These are phyloP conservation scores for Fusarium succisae DNA, from an alignment of 2,329 filamentous ascomycete species.

Conservation along the genomic window DNA sequence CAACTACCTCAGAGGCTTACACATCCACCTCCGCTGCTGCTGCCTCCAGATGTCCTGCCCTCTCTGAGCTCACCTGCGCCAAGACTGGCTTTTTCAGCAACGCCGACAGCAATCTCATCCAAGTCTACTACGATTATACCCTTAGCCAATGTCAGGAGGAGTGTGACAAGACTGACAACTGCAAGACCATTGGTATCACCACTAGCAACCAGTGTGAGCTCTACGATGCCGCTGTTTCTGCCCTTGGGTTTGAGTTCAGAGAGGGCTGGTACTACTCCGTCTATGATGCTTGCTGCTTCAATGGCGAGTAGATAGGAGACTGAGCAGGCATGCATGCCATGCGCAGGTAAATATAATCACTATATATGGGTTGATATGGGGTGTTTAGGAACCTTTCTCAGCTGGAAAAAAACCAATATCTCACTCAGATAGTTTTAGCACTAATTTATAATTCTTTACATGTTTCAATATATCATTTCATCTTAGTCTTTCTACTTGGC, in stretches of 20 bases:
- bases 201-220: slow-evolving; percentile 23
- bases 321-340: neutral
- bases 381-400: neutral
- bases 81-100: neutral
- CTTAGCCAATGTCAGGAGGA: slow-evolving; percentile 7
- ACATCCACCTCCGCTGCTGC: slow-evolving; percentile 10
- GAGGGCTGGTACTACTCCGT: slow-evolving; percentile 6
- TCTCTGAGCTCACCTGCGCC: slow-evolving; percentile 10
- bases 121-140: neutral
- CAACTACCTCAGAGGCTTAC: slow-evolving; percentile 17
- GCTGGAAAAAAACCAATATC: neutral
- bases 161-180: slow-evolving; percentile 3
- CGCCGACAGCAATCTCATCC: neutral
- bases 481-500: neutral
- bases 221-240: slow-evolving; percentile 8
- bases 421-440: neutral
- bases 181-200: slow-evolving; percentile 23
- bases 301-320: neutral
- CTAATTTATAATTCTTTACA: neutral
- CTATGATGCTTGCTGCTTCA: slow-evolving; percentile 29
- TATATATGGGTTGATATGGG: neutral
- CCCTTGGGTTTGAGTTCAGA: neutral
- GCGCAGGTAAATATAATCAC: neutral
- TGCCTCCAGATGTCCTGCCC: slow-evolving; percentile 1
- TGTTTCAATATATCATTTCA: slow-evolving; percentile 19